Evolutionary conservation across 768 basidiomycete genomes (phyloP).

Genomic region (Termitomyces sp.): DNA sequence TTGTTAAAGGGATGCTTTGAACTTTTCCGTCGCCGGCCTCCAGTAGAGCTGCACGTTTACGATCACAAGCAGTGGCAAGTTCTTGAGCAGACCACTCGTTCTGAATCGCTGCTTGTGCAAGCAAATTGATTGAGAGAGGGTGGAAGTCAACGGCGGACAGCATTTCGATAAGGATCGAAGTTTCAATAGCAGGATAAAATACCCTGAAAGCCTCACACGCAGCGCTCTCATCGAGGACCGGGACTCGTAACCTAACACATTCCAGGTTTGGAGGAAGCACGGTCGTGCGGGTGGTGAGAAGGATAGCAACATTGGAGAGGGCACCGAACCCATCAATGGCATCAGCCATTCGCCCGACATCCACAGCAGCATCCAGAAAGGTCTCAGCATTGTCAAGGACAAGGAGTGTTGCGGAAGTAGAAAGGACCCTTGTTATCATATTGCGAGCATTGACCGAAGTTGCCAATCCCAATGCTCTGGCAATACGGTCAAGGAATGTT

Average conservation of each 20-base stretch:
- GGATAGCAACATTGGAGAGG: conserved; percentile 4
- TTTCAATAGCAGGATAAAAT: conserved; percentile 4
- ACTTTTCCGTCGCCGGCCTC: conserved; percentile 6
- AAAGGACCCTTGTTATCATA: background rate
- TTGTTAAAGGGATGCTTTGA: conserved; percentile 9
- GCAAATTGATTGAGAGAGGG: conserved; percentile 13
- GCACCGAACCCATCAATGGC: conserved; percentile 9
- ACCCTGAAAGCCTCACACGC: conserved; percentile 6
- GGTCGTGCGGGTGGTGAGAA: conserved; percentile 8
- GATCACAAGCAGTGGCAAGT: conserved; percentile 10
- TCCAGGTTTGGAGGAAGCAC: conserved; percentile 6
- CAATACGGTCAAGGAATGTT: conserved; percentile 7
- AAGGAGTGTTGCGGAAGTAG: conserved; percentile 2
- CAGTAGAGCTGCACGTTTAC: background rate
- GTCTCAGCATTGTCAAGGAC: conserved; percentile 15
- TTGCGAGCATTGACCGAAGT: background rate
- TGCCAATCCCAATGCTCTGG: background rate
- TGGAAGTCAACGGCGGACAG: conserved; percentile 10
- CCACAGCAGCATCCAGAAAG: conserved; percentile 10
- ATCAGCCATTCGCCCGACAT: conserved; percentile 6
- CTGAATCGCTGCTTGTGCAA: conserved; percentile 11
- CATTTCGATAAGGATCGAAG: background rate
- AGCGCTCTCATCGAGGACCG: conserved; percentile 4
- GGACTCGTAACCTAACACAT: conserved; percentile 6
- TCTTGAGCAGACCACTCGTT: conserved; percentile 12